Evolutionary conservation across 164 flowering plant species (phyloP), one percentile per base, ranked within the genome.

Genomic region (Sextonia rubra): DNA sequence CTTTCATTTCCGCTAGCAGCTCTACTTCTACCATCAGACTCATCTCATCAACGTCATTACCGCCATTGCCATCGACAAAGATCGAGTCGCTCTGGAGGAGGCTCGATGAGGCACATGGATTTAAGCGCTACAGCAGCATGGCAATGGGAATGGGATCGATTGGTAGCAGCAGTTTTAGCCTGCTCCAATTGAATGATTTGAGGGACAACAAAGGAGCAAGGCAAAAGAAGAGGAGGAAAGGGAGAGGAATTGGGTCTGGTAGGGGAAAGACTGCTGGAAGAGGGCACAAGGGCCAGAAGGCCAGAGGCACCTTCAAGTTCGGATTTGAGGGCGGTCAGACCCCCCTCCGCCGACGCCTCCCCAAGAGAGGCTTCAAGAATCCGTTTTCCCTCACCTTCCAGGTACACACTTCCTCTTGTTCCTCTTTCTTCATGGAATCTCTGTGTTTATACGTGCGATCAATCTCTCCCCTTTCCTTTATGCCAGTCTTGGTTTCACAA

Each of bases 241-340:
- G 99, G 5, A 85, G 99, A 27, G 98, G 99, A 12, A 95, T 95
- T 66, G 99, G 99, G 74, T 95, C 99, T 12, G 98, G 99, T 9
- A 82, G 78, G 69, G 99, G 99, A 9, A 95, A 93, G 83, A 94
- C 98, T 11, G 98, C 97, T 0, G 98, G 97, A 9, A 77, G 97
- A 25, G 98, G 98, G 20, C 97, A 92, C 72, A 92, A 91, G 84
- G 98, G 97, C 3, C 97, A 94, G 85, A 90, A 84, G 71, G 97
- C 97, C 1, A 86, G 99, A 76, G 94, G 97, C 2, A 85, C 88
- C 17, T 26, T 66, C 61, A 93, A 90, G 84, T 81, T 89, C 26
- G 99, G 99, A 0, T 95, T 95, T 66, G 99, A 95, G 83, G 99
- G 99, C n/a, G 98, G 99, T 0, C 99, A 95, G 82, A 95, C 99